phyloP scores from a whole-genome alignment of 805 yeast genomes.

The Candida chauliodis region DNA sequence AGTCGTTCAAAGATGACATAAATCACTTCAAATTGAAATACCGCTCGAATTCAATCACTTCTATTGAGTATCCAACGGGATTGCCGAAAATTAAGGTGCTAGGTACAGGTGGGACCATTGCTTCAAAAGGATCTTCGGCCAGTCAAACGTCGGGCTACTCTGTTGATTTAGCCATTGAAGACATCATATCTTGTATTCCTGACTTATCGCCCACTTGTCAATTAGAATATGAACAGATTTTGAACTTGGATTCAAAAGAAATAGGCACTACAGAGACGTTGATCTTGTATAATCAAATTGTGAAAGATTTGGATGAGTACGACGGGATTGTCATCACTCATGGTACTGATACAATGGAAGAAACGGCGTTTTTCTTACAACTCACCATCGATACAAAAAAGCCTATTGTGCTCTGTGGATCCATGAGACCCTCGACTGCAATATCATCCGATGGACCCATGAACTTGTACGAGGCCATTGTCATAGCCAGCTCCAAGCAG shows the following conservation, averaged over 20 bases:
- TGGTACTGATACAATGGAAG: conserved; percentile 71
- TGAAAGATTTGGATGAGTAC: conserved; percentile 40
- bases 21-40: conserved; percentile 34
- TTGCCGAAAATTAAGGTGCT: conserved; percentile 38
- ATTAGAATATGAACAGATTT: conserved; percentile 58
- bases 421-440: conserved; percentile 72
- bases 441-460: conserved; percentile 71
- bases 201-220: conserved; percentile 52
- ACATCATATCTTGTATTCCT: conserved; percentile 51
- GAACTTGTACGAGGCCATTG: conserved; percentile 67
- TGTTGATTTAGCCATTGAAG: conserved; percentile 45
- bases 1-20: conserved; percentile 21
- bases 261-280: conserved; percentile 45
- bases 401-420: conserved; percentile 67
- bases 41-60: conserved; percentile 28
- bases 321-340: conserved; percentile 66
- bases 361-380: conserved; percentile 63
- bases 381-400: conserved; percentile 40
- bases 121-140: conserved; percentile 36
- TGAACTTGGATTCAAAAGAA: conserved; percentile 60
- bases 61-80: conserved; percentile 12
- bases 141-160: conserved; percentile 43
- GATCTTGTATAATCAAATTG: conserved; percentile 44
- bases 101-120: conserved; percentile 47
- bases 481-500: conserved; percentile 52